Evolutionary conservation across 228 moss, liverwort and hornwort species (phyloP), one percentile per base, ranked within the genome.

Genomic region (Sphagnum magellanicum): DNA sequence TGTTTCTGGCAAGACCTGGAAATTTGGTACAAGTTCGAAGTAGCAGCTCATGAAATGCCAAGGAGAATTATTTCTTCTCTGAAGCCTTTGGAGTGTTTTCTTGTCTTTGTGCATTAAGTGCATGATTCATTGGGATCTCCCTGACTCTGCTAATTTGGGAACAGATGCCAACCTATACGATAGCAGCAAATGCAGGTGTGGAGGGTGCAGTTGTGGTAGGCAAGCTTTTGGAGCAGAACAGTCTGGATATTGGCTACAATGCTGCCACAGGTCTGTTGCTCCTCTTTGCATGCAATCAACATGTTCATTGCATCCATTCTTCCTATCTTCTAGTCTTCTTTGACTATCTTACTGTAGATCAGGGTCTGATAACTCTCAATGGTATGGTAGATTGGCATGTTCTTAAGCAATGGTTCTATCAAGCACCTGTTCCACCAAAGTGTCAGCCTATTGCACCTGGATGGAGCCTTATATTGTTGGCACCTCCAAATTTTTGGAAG

Each of bases 181-280:
- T 95, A 68, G 92, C 90, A 9, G 80, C 85, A 0, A 95, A 95
- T 69, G 95, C 88, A 52, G 90, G 95, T 68, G 82, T 80, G 61
- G 95, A 95, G 74, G 95, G 92, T 64, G 90, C 92, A 16, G 95
- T 95, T 49, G 85, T 95, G 13, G 84, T 90, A 48, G 92, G 95
- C 65, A 95, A 95, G 78, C 85, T 95, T 65, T 79, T 95, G 64
- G 95, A 95, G 74, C 92, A 95, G 51, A 71, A 81, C 48, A 95
- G 81, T 65, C 67, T 70, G 0, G 81, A 83, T 47, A 61, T 80
- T 60, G 86, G 83, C 50, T 86, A 86, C 12, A 76, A 86, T 78
- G 80, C 78, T 1, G 74, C 78, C 6, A 86, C 78, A 70, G 86
- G 86, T 86, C 13, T 13, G 50, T 51, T 32, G 10, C 8, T 12